These are phyloP conservation scores for Cladophialophora carrionii DNA, from an alignment of 2,329 filamentous ascomycete species.

Conservation along the genomic window DNA sequence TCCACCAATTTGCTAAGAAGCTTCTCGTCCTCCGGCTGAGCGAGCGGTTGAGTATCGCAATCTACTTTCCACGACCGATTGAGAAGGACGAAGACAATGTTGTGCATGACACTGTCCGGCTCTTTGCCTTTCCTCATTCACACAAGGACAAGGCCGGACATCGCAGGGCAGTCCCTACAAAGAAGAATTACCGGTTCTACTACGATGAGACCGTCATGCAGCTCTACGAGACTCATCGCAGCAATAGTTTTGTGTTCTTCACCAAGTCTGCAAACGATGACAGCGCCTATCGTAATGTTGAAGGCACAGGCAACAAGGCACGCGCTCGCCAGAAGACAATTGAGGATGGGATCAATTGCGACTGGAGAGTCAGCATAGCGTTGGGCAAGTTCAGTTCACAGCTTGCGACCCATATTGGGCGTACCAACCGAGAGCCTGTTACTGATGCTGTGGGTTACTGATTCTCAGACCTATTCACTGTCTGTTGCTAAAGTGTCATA, in stretches of 20 bases:
- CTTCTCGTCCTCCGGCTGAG: conserved; percentile 8
- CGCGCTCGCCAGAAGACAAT: conserved; percentile 10
- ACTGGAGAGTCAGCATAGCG: conserved; percentile 12
- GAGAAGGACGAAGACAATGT: conserved; percentile 10
- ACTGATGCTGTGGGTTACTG: conserved; percentile 7
- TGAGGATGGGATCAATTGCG: conserved; percentile 6
- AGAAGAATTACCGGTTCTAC: conserved; percentile 13
- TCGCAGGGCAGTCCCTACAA: conserved; percentile 7
- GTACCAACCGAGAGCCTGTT: background rate
- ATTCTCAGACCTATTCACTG: background rate
- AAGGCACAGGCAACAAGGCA: background rate
- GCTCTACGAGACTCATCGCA: conserved; percentile 5
- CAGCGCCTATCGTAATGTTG: background rate
- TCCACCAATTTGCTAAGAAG: conserved; percentile 7
- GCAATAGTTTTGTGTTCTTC: conserved; percentile 8
- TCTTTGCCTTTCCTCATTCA: conserved; percentile 17
- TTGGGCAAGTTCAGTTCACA: conserved; percentile 12
- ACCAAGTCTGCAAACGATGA: background rate
- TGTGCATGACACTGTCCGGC: conserved; percentile 7
- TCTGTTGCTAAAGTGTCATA: background rate
- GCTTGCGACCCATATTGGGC: conserved; percentile 9
- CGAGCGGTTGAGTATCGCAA: conserved; percentile 9
- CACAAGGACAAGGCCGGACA: conserved; percentile 13
- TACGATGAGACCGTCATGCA: conserved; percentile 15
- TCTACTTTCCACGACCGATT: conserved; percentile 12